Percentiles rank a stretch among this genome's conserved stretches.
phyloP scores from a whole-genome alignment of 345 rosid genomes.

The Laguncularia racemosa region DNA sequence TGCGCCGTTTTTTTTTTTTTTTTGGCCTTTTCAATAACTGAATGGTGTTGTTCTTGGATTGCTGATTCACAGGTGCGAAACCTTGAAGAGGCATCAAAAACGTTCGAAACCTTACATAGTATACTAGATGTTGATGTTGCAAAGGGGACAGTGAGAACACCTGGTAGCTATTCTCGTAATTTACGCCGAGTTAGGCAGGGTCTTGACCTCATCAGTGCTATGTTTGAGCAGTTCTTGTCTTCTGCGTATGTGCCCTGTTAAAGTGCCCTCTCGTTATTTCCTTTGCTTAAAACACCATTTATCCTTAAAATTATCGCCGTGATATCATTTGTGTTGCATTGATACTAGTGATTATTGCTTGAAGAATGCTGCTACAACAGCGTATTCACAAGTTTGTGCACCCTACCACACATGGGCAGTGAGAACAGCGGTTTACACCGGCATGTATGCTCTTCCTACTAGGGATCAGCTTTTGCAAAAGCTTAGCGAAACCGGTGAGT shows the following conservation, averaged over 20 bases:
- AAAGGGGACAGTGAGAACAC: slow-evolving; percentile 57
- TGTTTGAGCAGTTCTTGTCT: slow-evolving; percentile 63
- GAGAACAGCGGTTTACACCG: slow-evolving; percentile 86
- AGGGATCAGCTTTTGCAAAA: slow-evolving; percentile 66
- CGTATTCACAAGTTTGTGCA: slow-evolving; percentile 81
- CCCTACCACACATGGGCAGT: slow-evolving; percentile 87
- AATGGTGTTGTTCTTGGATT: background rate
- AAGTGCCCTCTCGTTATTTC: no score
- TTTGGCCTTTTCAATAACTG: no score
- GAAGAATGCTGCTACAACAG: slow-evolving; percentile 78
- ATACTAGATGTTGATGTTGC: slow-evolving; percentile 61
- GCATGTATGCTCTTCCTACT: slow-evolving; percentile 86
- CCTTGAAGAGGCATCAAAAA: slow-evolving; percentile 67
- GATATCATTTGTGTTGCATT: background rate
- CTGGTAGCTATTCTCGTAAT: slow-evolving; percentile 78
- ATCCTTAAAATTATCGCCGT: no score
- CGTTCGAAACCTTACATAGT: slow-evolving; percentile 35
- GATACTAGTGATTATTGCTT: slow-evolving; percentile 45
- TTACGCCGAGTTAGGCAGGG: slow-evolving; percentile 89
- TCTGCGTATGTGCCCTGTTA: slow-evolving; percentile 25
- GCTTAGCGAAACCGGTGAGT: slow-evolving; percentile 73
- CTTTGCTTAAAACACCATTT: no score
- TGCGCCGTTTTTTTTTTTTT: no score
- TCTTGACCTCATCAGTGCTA: slow-evolving; percentile 76
- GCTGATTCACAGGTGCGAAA: slow-evolving; percentile 35